Percentiles rank a stretch among this genome's conserved stretches.
Evolutionary conservation across 2,329 filamentous ascomycete species (phyloP).

Genomic region (Paecilomyces sp.): DNA sequence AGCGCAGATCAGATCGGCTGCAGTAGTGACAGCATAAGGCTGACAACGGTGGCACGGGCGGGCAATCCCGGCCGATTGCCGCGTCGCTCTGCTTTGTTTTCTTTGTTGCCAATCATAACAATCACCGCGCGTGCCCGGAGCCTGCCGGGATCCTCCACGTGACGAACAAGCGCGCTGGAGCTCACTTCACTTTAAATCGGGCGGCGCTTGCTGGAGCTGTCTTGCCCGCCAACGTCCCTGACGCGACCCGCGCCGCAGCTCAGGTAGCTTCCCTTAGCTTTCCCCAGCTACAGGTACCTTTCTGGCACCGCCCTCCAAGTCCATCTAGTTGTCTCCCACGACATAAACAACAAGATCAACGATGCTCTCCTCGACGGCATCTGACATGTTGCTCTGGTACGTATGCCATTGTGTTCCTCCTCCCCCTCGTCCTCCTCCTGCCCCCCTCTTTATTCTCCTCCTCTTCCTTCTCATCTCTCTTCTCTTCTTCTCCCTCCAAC

Average conservation of each 20-base stretch:
- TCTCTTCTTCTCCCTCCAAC: not conserved
- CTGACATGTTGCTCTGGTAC: not conserved
- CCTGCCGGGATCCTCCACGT: not conserved
- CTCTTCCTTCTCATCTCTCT: not conserved
- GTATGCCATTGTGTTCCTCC: conserved; percentile 1
- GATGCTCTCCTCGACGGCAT: not conserved
- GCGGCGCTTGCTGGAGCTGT: not conserved
- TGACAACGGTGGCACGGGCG: not conserved
- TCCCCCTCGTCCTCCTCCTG: conserved; percentile 1
- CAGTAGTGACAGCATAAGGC: not conserved
- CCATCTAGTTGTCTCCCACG: not conserved
- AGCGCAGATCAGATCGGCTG: too few relatives aligned
- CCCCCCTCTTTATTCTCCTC: not conserved
- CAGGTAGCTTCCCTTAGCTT: not conserved
- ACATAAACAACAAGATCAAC: not conserved
- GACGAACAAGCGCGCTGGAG: not conserved
- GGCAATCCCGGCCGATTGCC: not conserved
- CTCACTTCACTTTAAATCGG: not conserved
- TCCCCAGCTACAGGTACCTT: not conserved
- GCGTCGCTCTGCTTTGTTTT: not conserved
- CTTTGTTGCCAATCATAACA: not conserved
- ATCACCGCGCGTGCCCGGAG: not conserved
- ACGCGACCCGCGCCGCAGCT: not conserved
- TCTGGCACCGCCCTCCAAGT: not conserved
- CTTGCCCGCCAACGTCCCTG: not conserved